Base-by-base conservation (phyloP, 768 basidiomycete genomes). In the Tricholoma sp. region DNA sequence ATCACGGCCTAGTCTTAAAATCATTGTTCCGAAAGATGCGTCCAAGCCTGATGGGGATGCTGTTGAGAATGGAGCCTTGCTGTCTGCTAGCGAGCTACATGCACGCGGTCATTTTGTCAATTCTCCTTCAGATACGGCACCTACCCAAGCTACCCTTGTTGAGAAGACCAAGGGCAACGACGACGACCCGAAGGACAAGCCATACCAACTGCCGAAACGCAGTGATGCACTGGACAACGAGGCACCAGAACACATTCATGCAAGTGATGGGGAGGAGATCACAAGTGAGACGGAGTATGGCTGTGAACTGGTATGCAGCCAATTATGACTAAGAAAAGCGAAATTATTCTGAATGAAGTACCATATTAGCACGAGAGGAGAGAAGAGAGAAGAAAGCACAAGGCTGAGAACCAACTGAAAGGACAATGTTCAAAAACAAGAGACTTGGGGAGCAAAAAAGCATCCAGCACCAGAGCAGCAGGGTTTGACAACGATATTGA, bases 221-320 rank as follows among this genome's bases (percentile, higher is more conserved):
- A n/a, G 37, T 34, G 33, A 34, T 34, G 33, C 33, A 34, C 33
- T 34, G 33, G n/a, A n/a, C n/a, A n/a, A n/a, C n/a, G n/a, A n/a
- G n/a, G n/a, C n/a, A n/a, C n/a, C n/a, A n/a, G n/a, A 34, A 34
- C 33, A 34, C 33, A 34, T 34, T 34, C 33, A 20, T 54, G 53
- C 17, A 17, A 44, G 53, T 42, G 53, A 54, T 42, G 54, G 54
- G 45, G 29, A 55, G 17, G 54, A 55, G 42, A 33, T 45, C 50
- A 15, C 32, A 13, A 34, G 5, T 31, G 53, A 56, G 57, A 47
- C 47, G n/a, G 57, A 58, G 39, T 17, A n/a, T 42, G 55, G 50
- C 18, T 12, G 8, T 31, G 29, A 34, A 34, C 18, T 52, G 11
- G 50, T 52, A 37, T 11, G 29, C 37, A 39, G 37, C 37, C 15